These are phyloP conservation scores for Penicillium cinerascens DNA, from an alignment of 495 filamentous ascomycete genomes.

Conservation along the genomic window DNA sequence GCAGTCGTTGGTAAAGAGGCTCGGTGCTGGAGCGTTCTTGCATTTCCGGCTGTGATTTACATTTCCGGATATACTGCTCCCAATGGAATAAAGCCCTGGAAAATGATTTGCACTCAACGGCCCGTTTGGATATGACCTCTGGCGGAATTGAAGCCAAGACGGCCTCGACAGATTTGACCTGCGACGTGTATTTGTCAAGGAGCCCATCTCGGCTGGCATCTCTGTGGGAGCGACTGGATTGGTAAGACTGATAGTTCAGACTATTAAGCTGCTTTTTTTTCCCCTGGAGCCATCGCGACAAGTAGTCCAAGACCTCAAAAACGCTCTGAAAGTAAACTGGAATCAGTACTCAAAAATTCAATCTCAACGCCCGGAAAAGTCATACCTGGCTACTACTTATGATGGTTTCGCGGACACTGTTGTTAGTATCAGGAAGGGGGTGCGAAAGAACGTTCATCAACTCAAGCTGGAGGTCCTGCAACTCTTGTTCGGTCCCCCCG, in stretches of 20 bases:
- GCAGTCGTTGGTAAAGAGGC: constrained; percentile 68
- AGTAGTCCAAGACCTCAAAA: constrained; percentile 87
- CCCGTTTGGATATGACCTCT: constrained; percentile 77
- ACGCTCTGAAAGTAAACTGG: constrained; percentile 56
- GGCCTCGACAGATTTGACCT: constrained; percentile 58
- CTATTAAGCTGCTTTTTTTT: constrained; percentile 61
- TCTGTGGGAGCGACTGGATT: constrained; percentile 36
- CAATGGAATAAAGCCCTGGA: constrained; percentile 89
- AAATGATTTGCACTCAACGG: constrained; percentile 88
- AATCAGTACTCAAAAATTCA: constrained; percentile 3
- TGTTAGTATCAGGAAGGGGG: constrained; percentile 53
- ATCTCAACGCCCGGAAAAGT: background rate
- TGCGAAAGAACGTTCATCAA: constrained; percentile 63
- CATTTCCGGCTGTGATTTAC: constrained; percentile 35
- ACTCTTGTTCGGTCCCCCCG: constrained; percentile 61
- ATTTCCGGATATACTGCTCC: constrained; percentile 81
- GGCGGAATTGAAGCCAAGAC: constrained; percentile 72
- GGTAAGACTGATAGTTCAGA: constrained; percentile 31
- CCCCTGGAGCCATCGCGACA: constrained; percentile 82
- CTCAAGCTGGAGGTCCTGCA: constrained; percentile 65
- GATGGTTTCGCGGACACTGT: constrained; percentile 60
- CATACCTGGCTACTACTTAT: constrained; percentile 80
- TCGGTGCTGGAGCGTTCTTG: constrained; percentile 46
- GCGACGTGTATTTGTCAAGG: constrained; percentile 42
- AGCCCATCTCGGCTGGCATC: constrained; percentile 34